Evolutionary conservation across 371 early-diverging fungal species (phyloP), one percentile per base, ranked within the genome.

Genomic region (Lichtheimia ornata): DNA sequence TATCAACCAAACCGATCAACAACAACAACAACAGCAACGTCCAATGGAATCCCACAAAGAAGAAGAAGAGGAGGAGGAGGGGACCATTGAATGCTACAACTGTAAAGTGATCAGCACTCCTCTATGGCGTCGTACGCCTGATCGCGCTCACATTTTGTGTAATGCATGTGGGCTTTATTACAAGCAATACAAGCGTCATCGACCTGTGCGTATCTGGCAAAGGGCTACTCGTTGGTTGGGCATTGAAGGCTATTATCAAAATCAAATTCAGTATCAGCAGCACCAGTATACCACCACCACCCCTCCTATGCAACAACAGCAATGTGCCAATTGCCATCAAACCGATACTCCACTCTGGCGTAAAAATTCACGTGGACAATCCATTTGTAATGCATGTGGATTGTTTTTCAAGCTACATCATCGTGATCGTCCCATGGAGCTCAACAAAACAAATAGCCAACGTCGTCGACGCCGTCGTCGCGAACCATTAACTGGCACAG

Each of bases 291-390:
- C 22, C 22, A 22, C 22, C 22, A 22, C 22, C 22, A 22, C 22
- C 22, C 22, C 22, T 22, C 22, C 22, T 22, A 22, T 22, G 6
- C 25, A 22, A 9, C 44, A 17, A 28, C n/a, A 20, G 4, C 51
- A 66, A 27, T 97, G 98, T 72, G 83, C 84, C 56, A 96, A 98
- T 82, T 97, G 97, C 81, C 63, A 77, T 17, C 93, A 94, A 9
- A 88, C 87, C 0, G 88, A 80, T 17, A 98, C 99, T 2, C 97
- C 98, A 0, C 86, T 96, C 15, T 99, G 99, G 99, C 87, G 99
- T 25, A 84, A 96, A 50, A 89, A 91, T 69, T 77, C 83, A 18
- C 88, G 87, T 57, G 84, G 89, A 20, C 76, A 79, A 20, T 82
- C 84, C 1, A 69, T 85, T 47, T 85, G 86, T 57, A 85, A 85